A percentile compares a stretch with the other conserved stretches of the same genome.
Conservation (phyloP, 495 filamentous ascomycete species). For the Bacidia gigantensis region DNA sequence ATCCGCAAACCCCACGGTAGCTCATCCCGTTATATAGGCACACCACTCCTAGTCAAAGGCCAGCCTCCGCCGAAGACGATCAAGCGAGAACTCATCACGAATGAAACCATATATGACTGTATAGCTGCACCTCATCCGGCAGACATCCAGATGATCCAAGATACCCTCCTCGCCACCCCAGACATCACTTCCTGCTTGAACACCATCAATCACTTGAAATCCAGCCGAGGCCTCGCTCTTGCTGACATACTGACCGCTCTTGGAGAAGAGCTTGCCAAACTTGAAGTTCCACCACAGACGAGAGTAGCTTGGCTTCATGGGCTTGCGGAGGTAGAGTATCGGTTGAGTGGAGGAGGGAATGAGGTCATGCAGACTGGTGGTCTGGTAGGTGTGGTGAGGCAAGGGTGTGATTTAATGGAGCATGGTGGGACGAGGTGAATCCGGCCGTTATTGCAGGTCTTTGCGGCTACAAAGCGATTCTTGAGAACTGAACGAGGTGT, state of each 20-base stretch:
- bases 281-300: conserved; percentile 77
- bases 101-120: conserved; percentile 88
- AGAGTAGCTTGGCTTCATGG: conserved; percentile 87
- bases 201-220: conserved; percentile 75
- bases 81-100: conserved; percentile 72
- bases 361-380: conserved; percentile 87
- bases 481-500: too few relatives aligned
- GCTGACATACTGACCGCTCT: conserved; percentile 85
- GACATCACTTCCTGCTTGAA: conserved; percentile 79
- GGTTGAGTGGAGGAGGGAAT: conserved; percentile 77
- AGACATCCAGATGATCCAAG: conserved; percentile 72
- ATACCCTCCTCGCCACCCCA: conserved; percentile 65
- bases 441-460: not conserved
- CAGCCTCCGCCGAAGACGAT: conserved; percentile 34
- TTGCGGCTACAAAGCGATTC: too few relatives aligned
- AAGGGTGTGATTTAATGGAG: conserved; percentile 65
- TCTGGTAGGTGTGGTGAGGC: conserved; percentile 75
- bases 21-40: conserved; percentile 29
- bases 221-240: conserved; percentile 74
- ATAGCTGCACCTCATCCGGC: conserved; percentile 88
- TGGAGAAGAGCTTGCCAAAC: conserved; percentile 61
- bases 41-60: conserved; percentile 54
- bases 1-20: not conserved
- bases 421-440: conserved; percentile 19
- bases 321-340: conserved; percentile 81